Base-by-base conservation (phyloP, 2,329 filamentous ascomycete species). In the Colletotrichum tropicicola region DNA sequence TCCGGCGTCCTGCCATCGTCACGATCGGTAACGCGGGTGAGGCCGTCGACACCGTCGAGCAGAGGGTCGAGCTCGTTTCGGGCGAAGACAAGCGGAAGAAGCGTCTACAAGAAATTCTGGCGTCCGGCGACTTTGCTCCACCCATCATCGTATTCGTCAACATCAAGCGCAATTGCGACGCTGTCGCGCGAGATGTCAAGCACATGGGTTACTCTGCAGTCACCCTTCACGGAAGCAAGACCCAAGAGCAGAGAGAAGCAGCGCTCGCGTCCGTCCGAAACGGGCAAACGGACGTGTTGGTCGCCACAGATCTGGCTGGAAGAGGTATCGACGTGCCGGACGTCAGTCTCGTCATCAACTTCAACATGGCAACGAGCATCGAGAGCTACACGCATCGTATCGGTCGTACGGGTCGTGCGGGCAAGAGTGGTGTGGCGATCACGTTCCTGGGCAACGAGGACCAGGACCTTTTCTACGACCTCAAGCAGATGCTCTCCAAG, bases 61-160 rank as follows among this genome's bases (percentile, higher is more conserved):
- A 99, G 79, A 92, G 95, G 19, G 96, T 98, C 66, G 96, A 99
- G 78, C 93, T 97, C 74, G 83, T 98, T 17, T 78, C 89, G 0
- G 93, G 94, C 71, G 96, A 99, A 82, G 96, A 99, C 78, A 96
- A 95, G 78, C 90, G 94, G 74, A 98, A 99, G 89, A 97, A 97
- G 80, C 91, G 96, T 3, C 89, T 99, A n/a, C 87, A 90, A 70
- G 93, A 98, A 73, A 96, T 99, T 66, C 88, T 99, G 39, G 83
- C 87, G 49, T 94, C 91, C 1, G 85, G 90, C 70, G 91, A 94
- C 69, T 98, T 94, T 79, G 84, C 87, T 7, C 88, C 95, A 8
- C 96, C 96, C 15, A 97, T 99, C 77, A 99, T 99, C 72, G 94
- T 99, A 68, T 99, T 99, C 77, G 96, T 99, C 87, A 99, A 99